Evolutionary conservation across 495 filamentous ascomycete genomes (phyloP), one percentile per base, ranked within the genome.

Genomic region (Oidiodendron maius): DNA sequence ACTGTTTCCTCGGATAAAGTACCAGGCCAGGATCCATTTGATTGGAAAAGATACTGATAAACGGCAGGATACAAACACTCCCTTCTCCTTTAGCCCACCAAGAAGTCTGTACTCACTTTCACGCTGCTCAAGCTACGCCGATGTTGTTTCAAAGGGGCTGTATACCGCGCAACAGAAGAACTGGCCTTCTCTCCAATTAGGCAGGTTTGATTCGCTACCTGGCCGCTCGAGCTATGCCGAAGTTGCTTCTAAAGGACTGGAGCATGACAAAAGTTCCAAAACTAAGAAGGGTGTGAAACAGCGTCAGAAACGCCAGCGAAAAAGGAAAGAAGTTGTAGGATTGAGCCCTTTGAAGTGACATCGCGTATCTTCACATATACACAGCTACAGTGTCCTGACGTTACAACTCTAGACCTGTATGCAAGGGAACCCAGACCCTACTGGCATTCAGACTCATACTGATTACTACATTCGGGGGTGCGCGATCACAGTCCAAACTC

Each of bases 171-270:
- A n/a, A n/a, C n/a, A n/a, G n/a, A n/a, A n/a, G n/a, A n/a, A n/a
- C n/a, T n/a, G n/a, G n/a, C n/a, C n/a, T n/a, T n/a, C n/a, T n/a
- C n/a, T n/a, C n/a, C n/a, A n/a, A n/a, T n/a, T n/a, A n/a, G n/a
- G n/a, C 20, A 42, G 40, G 4, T 10, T 23, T 15, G 20, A 23
- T 42, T 42, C 40, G 20, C 40, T 21, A 10, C 11, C 16, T 6
- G 25, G 40, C 40, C 25, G 40, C 40, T 23, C 12, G 8, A 42
- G 40, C 40, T 42, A 42, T 42, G 40, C 40, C 11, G 40, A 42
- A 42, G 40, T 23, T 15, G 40, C 40, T 20, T 42, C 12, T 4
- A 42, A 42, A 22, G 40, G 40, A 20, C 40, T 42, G 10, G 12
- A 42, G 20, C 4, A 20, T 24, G 20, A 23, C 20, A 18, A 20